phyloP scores from a whole-genome alignment of 2,329 filamentous ascomycete species.

The Stachybotrys elegans region DNA sequence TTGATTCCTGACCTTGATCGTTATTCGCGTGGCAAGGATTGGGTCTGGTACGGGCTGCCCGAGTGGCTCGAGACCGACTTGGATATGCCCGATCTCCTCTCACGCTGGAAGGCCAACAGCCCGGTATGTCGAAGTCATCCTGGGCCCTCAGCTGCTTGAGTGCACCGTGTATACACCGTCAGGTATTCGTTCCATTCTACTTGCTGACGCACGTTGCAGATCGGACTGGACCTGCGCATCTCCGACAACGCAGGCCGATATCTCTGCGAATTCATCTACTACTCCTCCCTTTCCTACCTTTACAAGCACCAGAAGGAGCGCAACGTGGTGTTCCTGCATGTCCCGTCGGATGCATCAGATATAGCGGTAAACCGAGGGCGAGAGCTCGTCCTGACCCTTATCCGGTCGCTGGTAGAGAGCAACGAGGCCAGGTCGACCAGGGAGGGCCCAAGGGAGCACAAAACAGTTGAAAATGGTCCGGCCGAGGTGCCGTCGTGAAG shows the following conservation, averaged over 20 bases:
- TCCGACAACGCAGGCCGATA: conserved; percentile 69
- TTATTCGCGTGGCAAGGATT: conserved; percentile 18
- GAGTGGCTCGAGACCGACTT: conserved; percentile 52
- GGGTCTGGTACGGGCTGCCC: conserved; percentile 51
- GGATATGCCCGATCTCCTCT: conserved; percentile 52
- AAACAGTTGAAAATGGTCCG: too few species aligned
- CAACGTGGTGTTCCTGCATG: conserved; percentile 66
- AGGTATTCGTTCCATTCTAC: background rate
- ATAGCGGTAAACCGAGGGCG: conserved; percentile 41
- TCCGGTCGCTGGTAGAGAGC: conserved; percentile 52
- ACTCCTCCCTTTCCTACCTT: conserved; percentile 58
- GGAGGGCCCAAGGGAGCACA: conserved; percentile 3
- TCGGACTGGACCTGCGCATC: conserved; percentile 44
- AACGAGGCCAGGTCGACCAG: conserved; percentile 25
- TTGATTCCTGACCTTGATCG: conserved; percentile 43
- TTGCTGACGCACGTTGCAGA: conserved; percentile 20
- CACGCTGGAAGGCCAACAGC: conserved; percentile 47
- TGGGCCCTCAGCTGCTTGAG: background rate
- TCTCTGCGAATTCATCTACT: conserved; percentile 76
- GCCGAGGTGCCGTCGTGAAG: too few species aligned
- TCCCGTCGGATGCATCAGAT: conserved; percentile 55
- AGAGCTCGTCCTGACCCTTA: conserved; percentile 48
- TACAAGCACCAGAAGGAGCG: conserved; percentile 39
- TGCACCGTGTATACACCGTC: background rate
- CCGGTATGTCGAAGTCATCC: conserved; percentile 35